These are phyloP conservation scores for Sordariomycetes sp. DNA, from an alignment of 2,329 filamentous ascomycete species.

Conservation along the genomic window DNA sequence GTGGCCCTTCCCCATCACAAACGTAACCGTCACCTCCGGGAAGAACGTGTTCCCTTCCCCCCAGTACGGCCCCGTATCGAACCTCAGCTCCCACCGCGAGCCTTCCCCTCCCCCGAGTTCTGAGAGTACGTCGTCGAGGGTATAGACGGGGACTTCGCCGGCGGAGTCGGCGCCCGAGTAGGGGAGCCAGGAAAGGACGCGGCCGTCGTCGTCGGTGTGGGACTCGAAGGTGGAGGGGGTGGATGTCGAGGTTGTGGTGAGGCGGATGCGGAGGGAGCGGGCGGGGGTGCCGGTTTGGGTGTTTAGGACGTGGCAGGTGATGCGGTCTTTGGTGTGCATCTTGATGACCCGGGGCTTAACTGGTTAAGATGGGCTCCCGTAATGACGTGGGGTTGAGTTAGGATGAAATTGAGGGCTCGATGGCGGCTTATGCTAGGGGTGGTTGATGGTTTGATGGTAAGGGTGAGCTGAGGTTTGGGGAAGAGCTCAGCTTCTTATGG, in stretches of 20 bases:
- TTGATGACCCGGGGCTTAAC: neutral
- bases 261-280: conserved; percentile 47
- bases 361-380: too few relatives aligned
- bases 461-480: too few relatives aligned
- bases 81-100: conserved; percentile 54
- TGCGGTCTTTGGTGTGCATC: conserved; percentile 39
- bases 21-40: conserved; percentile 42
- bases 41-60: conserved; percentile 43
- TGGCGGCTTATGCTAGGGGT: too few relatives aligned
- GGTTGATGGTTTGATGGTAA: too few relatives aligned
- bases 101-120: conserved; percentile 23
- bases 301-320: conserved; percentile 81
- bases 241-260: conserved; percentile 2
- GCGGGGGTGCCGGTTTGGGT: conserved; percentile 62
- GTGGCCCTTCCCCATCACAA: conserved; percentile 46
- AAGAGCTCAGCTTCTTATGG: neutral
- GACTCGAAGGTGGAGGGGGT: conserved; percentile 42
- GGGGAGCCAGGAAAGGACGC: conserved; percentile 56
- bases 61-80: conserved; percentile 62
- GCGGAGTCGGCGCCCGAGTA: conserved; percentile 34
- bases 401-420: too few relatives aligned
- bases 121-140: conserved; percentile 40
- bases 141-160: conserved; percentile 44
- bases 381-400: too few relatives aligned
- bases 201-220: conserved; percentile 64